These are phyloP conservation scores for Yamadazyma ubonensis DNA, from an alignment of 805 yeast genomes.

Conservation along the genomic window DNA sequence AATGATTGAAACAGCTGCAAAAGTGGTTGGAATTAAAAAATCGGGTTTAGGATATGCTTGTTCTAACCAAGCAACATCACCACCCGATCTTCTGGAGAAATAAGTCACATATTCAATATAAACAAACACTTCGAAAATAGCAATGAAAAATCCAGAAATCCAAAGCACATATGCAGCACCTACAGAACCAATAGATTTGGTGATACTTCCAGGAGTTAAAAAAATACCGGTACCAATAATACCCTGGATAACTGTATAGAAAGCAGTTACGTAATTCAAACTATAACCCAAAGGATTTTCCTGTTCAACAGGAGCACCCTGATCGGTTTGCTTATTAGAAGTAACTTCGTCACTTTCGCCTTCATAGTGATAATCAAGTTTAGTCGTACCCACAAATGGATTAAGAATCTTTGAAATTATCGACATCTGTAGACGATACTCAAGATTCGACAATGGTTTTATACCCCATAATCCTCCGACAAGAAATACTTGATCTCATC, in stretches of 20 bases:
- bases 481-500: neutral
- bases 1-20: slow-evolving; percentile 38
- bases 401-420: neutral
- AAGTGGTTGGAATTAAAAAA: slow-evolving; percentile 34
- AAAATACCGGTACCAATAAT: slow-evolving; percentile 78
- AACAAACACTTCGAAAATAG: slow-evolving; percentile 34
- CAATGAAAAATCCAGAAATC: slow-evolving; percentile 38
- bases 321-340: slow-evolving; percentile 17
- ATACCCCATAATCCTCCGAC: neutral
- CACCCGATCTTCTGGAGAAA: slow-evolving; percentile 35
- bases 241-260: slow-evolving; percentile 63
- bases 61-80: slow-evolving; percentile 39
- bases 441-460: no score
- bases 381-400: slow-evolving; percentile 1
- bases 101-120: slow-evolving; percentile 44
- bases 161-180: slow-evolving; percentile 47
- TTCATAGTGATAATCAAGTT: neutral
- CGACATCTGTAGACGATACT: neutral
- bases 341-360: slow-evolving; percentile 5
- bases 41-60: slow-evolving; percentile 37
- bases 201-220: slow-evolving; percentile 58
- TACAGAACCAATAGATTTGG: slow-evolving; percentile 43
- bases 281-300: slow-evolving; percentile 39
- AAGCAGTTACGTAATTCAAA: slow-evolving; percentile 53
- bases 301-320: slow-evolving; percentile 44